phyloP scores from a whole-genome alignment of 169 alveolate species.

The Cardiosporidium cionae region DNA sequence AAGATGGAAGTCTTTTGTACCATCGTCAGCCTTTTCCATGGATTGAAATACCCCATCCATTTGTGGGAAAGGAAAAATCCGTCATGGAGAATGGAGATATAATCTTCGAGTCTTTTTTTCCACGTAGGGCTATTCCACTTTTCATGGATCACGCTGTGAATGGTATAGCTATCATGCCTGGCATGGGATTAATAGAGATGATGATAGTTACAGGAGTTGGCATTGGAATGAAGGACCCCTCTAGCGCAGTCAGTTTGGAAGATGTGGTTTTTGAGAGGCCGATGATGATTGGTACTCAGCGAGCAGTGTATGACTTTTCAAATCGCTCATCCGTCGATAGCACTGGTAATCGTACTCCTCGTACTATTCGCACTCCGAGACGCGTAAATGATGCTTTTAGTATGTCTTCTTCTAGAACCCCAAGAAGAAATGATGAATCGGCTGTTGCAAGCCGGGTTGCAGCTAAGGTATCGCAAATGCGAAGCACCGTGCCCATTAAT shows the following conservation, averaged over 20 bases:
- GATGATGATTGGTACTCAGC: constrained; percentile 29
- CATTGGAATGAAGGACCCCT: constrained; percentile 18
- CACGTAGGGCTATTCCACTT: constrained; percentile 39
- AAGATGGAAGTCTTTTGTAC: constrained; percentile 17
- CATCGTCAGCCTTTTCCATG: constrained; percentile 51
- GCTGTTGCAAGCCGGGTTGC: background rate
- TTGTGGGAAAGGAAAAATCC: constrained; percentile 29
- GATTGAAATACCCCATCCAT: constrained; percentile 49
- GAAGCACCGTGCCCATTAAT: too few relatives aligned
- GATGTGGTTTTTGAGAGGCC: constrained; percentile 35
- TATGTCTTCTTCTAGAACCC: too few relatives aligned
- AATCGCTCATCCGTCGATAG: constrained; percentile 2
- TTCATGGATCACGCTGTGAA: constrained; percentile 53
- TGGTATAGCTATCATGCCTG: constrained; percentile 51
- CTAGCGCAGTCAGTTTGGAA: constrained; percentile 27
- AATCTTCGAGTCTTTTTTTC: constrained; percentile 30
- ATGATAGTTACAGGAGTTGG: constrained; percentile 46
- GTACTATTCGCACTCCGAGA: constrained; percentile 30
- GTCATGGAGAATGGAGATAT: constrained; percentile 13
- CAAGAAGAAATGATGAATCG: background rate
- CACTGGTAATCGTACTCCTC: constrained; percentile 21
- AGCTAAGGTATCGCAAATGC: background rate
- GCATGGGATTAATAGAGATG: constrained; percentile 50
- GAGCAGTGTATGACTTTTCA: constrained; percentile 31
- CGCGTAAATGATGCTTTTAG: constrained; percentile 28